These are phyloP conservation scores for Setaria viridis DNA, from an alignment of 202 grass and related monocot genomes.

Conservation along the genomic window DNA sequence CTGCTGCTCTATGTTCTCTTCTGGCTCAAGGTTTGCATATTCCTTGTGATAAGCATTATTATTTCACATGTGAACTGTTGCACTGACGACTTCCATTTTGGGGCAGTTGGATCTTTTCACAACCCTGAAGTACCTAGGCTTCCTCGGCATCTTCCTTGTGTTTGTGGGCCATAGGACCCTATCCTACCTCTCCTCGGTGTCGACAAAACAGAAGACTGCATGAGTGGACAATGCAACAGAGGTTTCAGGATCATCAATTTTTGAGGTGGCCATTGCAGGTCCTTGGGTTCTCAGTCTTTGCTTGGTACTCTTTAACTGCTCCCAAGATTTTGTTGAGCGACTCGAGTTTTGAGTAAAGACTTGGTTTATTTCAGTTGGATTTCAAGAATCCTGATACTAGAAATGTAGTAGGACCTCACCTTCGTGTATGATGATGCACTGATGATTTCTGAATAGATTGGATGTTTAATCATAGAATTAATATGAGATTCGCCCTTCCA, in stretches of 20 bases:
- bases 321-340: conserved; percentile 42
- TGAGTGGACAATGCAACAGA: conserved; percentile 46
- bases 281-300: conserved; percentile 19
- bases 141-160: conserved; percentile 70
- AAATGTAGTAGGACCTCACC: conserved; percentile 48
- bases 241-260: conserved; percentile 22
- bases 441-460: conserved; percentile 47
- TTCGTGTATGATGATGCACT: conserved; percentile 47
- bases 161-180: conserved; percentile 86
- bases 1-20: conserved; percentile 92
- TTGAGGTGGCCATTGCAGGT: conserved; percentile 16
- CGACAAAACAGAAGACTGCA: conserved; percentile 83
- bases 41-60: neutral
- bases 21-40: conserved; percentile 82
- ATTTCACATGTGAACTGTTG: neutral
- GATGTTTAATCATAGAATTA: conserved; percentile 34
- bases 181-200: conserved; percentile 61
- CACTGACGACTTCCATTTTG: conserved; percentile 33
- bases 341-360: conserved; percentile 45
- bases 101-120: conserved; percentile 96
- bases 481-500: neutral
- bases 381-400: conserved; percentile 45
- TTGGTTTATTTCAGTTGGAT: conserved; percentile 33
- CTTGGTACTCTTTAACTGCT: conserved; percentile 41
- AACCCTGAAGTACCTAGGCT: conserved; percentile 77